A percentile compares a stretch with the other conserved stretches of the same genome.
Evolutionary conservation across 495 filamentous ascomycete genomes (phyloP).

Genomic region (Tuber indicum): DNA sequence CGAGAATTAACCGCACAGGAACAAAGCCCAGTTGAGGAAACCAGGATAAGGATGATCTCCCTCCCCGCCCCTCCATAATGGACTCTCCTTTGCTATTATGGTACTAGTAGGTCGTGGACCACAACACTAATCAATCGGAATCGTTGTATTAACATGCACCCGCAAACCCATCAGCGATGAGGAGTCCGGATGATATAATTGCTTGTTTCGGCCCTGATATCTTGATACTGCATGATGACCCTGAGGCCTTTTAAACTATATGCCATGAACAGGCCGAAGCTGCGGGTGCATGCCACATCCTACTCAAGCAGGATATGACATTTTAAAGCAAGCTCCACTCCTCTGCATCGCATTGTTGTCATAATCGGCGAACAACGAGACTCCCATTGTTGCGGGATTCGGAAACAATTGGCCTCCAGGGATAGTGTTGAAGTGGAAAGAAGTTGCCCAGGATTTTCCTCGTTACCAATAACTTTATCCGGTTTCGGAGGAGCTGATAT

Average conservation of each 20-base stretch:
- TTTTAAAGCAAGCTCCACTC: neutral
- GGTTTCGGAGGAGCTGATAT: neutral
- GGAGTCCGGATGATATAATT: neutral
- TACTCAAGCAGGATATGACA: neutral
- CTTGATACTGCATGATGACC: neutral
- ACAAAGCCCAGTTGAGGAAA: neutral
- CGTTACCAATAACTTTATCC: neutral
- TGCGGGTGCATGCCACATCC: neutral
- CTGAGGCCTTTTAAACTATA: neutral
- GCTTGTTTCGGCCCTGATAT: neutral
- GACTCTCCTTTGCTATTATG: neutral
- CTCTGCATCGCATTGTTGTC: neutral
- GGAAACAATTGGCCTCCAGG: neutral
- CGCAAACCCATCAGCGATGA: neutral
- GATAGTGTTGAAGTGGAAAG: neutral
- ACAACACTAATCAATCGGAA: neutral
- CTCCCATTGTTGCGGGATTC: neutral
- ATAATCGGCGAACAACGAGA: neutral
- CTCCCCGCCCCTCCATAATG: neutral
- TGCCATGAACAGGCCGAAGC: neutral
- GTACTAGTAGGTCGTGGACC: neutral
- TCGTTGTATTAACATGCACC: neutral
- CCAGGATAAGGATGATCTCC: neutral
- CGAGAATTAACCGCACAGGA: neutral
- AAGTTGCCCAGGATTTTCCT: neutral